These are phyloP conservation scores for Kokia cookei DNA, from an alignment of 441 rosid species.

Conservation along the genomic window DNA sequence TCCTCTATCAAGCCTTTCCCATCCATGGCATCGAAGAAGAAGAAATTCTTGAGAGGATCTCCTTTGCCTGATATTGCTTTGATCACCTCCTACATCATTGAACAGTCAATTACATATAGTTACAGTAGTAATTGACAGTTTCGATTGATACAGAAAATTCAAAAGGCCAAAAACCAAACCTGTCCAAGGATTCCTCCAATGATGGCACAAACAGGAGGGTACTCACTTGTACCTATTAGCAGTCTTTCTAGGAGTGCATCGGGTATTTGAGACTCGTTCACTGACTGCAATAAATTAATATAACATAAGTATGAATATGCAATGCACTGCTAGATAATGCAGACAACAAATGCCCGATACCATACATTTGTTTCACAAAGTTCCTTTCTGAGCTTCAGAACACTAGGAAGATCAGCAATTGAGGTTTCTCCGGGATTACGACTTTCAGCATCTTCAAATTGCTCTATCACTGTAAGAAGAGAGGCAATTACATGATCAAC, in stretches of 20 bases:
- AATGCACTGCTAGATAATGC: not conserved
- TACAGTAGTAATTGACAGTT: not conserved
- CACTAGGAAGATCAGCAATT: constrained; percentile 47
- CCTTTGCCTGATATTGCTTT: constrained; percentile 89
- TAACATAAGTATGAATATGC: not conserved
- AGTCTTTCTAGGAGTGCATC: constrained; percentile 62
- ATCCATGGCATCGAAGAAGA: constrained; percentile 52
- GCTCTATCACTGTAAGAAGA: constrained; percentile 55
- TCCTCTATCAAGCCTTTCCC: constrained; percentile 70
- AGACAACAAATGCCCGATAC: not conserved
- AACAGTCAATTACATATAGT: not conserved
- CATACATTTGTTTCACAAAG: constrained; percentile 63
- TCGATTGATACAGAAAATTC: not conserved
- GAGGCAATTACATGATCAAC: not conserved
- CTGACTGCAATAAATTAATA: constrained; percentile 32
- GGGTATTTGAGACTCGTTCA: constrained; percentile 53
- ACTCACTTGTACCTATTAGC: constrained; percentile 40
- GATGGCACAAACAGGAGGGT: constrained; percentile 84
- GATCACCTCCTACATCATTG: constrained; percentile 64
- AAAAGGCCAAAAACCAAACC: constrained; percentile 30
- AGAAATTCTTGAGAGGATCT: constrained; percentile 71
- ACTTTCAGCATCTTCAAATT: constrained; percentile 59
- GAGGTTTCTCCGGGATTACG: constrained; percentile 46
- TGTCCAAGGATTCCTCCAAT: constrained; percentile 85
- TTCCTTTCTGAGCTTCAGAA: constrained; percentile 51